These are phyloP conservation scores for Malus sylvestris DNA, from an alignment of 306 rosid species.

Conservation along the genomic window DNA sequence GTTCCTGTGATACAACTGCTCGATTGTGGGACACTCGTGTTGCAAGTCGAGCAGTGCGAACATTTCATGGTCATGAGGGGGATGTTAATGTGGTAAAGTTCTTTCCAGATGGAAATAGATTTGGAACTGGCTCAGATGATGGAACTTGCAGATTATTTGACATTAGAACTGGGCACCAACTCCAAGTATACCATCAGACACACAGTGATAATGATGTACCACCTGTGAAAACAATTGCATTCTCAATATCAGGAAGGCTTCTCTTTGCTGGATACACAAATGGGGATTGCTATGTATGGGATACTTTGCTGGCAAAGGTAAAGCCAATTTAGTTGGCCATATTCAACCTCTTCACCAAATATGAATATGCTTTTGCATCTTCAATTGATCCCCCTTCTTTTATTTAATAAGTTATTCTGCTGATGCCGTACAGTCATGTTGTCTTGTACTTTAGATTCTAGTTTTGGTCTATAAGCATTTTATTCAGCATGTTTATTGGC, in stretches of 20 bases:
- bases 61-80: constrained; percentile 79
- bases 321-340: neutral
- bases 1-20: constrained; percentile 90
- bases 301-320: constrained; percentile 88
- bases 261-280: constrained; percentile 86
- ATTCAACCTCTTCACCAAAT: neutral
- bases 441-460: neutral
- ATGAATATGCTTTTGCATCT: neutral
- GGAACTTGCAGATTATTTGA: constrained; percentile 94
- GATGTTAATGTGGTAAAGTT: constrained; percentile 85
- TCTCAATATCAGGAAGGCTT: constrained; percentile 95
- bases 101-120: constrained; percentile 94
- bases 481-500: neutral
- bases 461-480: neutral
- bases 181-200: constrained; percentile 66
- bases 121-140: constrained; percentile 97
- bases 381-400: neutral
- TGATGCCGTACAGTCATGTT: neutral
- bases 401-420: neutral
- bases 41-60: constrained; percentile 90
- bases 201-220: constrained; percentile 48
- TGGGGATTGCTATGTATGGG: constrained; percentile 86
- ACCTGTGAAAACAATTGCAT: constrained; percentile 76
- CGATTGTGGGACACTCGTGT: constrained; percentile 99
- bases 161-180: constrained; percentile 92